These are phyloP conservation scores for Saturnispora ahearnii DNA, from an alignment of 805 yeast genomes.

Conservation along the genomic window DNA sequence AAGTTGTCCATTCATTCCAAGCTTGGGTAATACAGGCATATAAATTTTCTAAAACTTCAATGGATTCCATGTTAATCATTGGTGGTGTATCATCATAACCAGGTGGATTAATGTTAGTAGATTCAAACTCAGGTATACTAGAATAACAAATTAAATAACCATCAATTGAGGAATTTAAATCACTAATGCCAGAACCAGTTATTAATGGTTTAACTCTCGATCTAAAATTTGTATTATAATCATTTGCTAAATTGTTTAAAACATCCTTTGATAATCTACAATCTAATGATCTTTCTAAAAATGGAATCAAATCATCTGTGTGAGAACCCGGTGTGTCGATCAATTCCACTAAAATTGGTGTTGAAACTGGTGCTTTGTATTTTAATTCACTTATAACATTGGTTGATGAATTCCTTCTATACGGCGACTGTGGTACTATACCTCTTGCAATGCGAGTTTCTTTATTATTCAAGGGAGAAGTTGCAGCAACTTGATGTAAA, in stretches of 20 bases:
- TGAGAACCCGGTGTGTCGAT: slow-evolving; percentile 70
- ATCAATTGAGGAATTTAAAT: slow-evolving; percentile 64
- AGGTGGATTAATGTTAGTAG: slow-evolving; percentile 14
- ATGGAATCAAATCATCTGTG: slow-evolving; percentile 61
- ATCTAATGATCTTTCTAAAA: slow-evolving; percentile 62
- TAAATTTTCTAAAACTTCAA: slow-evolving; percentile 37
- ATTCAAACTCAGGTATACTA: slow-evolving; percentile 51
- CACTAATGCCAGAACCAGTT: slow-evolving; percentile 74
- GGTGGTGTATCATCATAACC: slow-evolving; percentile 6
- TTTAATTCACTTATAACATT: slow-evolving; percentile 8
- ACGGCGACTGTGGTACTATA: background rate
- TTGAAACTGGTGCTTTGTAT: slow-evolving; percentile 40
- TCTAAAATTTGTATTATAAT: slow-evolving; percentile 16
- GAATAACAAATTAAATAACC: slow-evolving; percentile 65
- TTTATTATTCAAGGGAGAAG: background rate
- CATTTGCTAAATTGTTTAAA: slow-evolving; percentile 38
- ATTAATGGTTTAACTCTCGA: slow-evolving; percentile 50
- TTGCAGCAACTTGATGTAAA: slow-evolving; percentile 13
- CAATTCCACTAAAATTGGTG: slow-evolving; percentile 58
- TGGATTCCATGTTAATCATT: slow-evolving; percentile 3
- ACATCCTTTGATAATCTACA: slow-evolving; percentile 51
- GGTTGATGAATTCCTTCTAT: background rate
- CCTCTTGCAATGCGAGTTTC: background rate
- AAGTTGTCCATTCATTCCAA: slow-evolving; percentile 58
- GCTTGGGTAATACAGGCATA: slow-evolving; percentile 58